Base-by-base conservation (phyloP, 139 green algal species). In the Diplosphaera chodatii region DNA sequence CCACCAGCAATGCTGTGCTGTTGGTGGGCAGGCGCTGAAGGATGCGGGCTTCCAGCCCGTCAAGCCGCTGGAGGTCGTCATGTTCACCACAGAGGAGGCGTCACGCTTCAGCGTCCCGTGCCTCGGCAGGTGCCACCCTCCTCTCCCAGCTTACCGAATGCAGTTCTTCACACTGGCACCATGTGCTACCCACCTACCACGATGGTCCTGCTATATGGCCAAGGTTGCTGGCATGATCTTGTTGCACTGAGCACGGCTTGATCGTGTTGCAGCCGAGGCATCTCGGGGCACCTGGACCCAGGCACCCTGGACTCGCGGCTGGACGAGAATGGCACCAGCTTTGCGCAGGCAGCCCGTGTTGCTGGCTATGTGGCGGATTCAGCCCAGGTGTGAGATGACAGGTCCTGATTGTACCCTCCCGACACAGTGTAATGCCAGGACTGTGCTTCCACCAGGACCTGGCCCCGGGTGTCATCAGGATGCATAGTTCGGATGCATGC, bases 31-130 rank as follows among this genome's bases (percentile, higher is more conserved):
- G 32, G 86, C 83, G 6, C 69, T 96, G 37, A 83, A 87, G 34
- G 37, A 66, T 0, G 78, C 85, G 48, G 85, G 87, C 20, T 96
- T 89, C 75, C 68, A 85, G 64, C 89, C 91, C 0, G 74, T 55
- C 40, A 80, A 87, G 13, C 67, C 83, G 1, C 74, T 96, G 2
- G 91, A 96, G 59, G 91, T 91, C 20, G 67, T 96, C 32, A 95
- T 96, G 90, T 96, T 96, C 73, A 93, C 89, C 4, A 87, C 79
- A 3, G 91, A 96, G 80, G 91, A 96, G 81, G 91, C 89, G 2
- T 93, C 88, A 0, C 78, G 91, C 33, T 96, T 96, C 74, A 87
- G 75, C 1, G 73, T 93, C 22, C 79, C 75, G 32, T 96, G 91
- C 76, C 74, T 88, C n/a, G 91, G 91, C 59, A 92, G 85, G 73